Evolutionary conservation across 106 monocot species (phyloP), one percentile per base, ranked within the genome.

Genomic region (Dendrobium nobile): DNA sequence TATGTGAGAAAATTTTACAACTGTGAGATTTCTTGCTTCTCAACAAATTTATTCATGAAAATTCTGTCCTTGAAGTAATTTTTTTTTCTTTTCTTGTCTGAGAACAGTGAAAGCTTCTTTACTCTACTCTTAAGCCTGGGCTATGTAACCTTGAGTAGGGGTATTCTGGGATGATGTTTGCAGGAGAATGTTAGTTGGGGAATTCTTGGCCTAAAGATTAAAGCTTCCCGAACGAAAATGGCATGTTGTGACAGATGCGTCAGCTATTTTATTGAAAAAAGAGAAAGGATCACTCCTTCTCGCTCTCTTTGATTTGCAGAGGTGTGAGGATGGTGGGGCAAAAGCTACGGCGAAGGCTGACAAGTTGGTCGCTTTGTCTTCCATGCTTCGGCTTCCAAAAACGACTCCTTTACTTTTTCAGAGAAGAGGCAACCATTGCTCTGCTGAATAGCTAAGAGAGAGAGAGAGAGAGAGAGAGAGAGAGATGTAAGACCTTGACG

Each of bases 231-330:
- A 61, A 61, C 4, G 7, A 61, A 61, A 22, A 61, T 58, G 61
- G n/a, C 61, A 61, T 61, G 9, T 31, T 27, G 70, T 33, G 16
- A 37, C 17, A 19, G 7, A 20, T 74, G 44, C 41, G 41, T 74
- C 28, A 70, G 80, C 78, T 64, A 54, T 85, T 86, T 85, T 87
- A 90, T 90, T 41, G 92, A 81, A 77, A 74, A 40, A 77, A 88
- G 94, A 90, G 90, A 95, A 95, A 92, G 85, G 54, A 22, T 77
- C 77, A 44, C 24, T 68, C 80, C 54, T 54, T 37, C 47, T 51
- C 82, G 15, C 58, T 77, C 81, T 56, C 67, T 58, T 77, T 77
- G 64, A 47, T 37, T 56, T 47, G 20, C 20, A 80, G 80, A 79
- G 80, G 37, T 47, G 40, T 28, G 80, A 75, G 58, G 24, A 40